Base-by-base conservation (phyloP, 306 rosid genomes). In the Arachis hypogaea region DNA sequence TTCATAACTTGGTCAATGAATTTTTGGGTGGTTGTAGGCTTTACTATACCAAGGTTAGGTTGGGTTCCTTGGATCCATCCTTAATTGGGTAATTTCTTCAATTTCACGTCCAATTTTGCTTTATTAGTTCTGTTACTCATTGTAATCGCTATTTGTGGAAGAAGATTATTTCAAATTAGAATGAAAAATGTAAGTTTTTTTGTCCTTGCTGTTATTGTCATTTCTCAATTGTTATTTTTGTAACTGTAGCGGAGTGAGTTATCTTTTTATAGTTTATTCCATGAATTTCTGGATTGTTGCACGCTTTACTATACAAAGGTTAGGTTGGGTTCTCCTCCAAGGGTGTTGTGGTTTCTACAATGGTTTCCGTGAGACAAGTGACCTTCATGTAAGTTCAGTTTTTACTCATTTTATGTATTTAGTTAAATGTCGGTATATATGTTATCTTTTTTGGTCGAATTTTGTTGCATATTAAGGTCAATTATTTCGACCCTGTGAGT, bases 281-380 rank as follows among this genome's bases (percentile, higher is more conserved):
- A 6, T 12, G 9, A 1, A 29, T 12, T 7, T 43, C 38, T 54
- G 75, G 55, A 50, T 52, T 52, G 74, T 46, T 75, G 8, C 72
- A 94, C 96, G 85, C 95, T 94, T 56, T 92, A 94, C 76, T 94
- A 50, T 80, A 85, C 99, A 11, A 89, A 73, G 79, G 88, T 94
- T 74, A 81, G 76, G 68, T 75, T 94, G 82, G 99, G 99, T 58
- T 81, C 92, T 84, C 99, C 99, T 67, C 90, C 99, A 51, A 94
- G 82, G 78, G 96, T 88, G 54, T 75, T 94, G 97, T n/a, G 87
- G 81, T 68, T 78, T 93, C 73, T 94, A 97, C 90, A 83, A 65
- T 69, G 97, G 96, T 63, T 94, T 97, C 77, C 97, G 97, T 0
- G 73, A 49, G 12, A 81, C 90, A 42, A 92, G 92, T 82, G 87